These are phyloP conservation scores for Aspergillus sp. DNA, from an alignment of 2,329 filamentous ascomycete genomes.

Conservation along the genomic window DNA sequence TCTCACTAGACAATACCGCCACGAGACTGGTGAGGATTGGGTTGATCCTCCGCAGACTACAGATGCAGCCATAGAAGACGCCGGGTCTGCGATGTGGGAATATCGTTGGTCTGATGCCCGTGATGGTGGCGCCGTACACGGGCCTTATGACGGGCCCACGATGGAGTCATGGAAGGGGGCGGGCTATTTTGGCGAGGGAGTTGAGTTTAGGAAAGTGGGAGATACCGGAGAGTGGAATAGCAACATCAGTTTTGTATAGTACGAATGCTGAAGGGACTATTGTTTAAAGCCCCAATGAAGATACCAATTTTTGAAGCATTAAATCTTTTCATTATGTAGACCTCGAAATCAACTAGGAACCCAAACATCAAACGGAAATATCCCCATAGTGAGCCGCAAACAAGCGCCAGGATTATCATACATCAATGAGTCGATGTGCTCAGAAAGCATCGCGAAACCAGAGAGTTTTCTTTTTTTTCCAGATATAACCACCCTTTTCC, in stretches of 20 bases:
- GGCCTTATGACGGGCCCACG: slow-evolving; percentile 78
- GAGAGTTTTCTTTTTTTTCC: slow-evolving; percentile 7
- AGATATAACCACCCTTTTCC: not conserved
- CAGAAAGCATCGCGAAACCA: slow-evolving; percentile 20
- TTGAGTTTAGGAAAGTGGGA: slow-evolving; percentile 69
- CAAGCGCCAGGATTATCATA: slow-evolving; percentile 41
- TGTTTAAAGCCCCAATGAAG: slow-evolving; percentile 11
- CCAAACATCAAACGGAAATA: slow-evolving; percentile 19
- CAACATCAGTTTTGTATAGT: slow-evolving; percentile 53
- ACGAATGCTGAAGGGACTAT: not conserved
- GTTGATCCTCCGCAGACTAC: slow-evolving; percentile 46
- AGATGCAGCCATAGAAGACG: slow-evolving; percentile 29
- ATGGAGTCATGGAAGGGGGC: slow-evolving; percentile 92
- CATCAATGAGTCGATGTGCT: slow-evolving; percentile 35
- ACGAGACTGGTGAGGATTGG: slow-evolving; percentile 88
- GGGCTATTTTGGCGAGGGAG: slow-evolving; percentile 85
- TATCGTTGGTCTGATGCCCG: slow-evolving; percentile 89
- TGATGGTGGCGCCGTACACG: slow-evolving; percentile 75
- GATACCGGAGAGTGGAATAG: slow-evolving; percentile 57
- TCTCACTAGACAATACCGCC: slow-evolving; percentile 76
- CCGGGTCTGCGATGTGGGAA: slow-evolving; percentile 67
- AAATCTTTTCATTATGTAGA: slow-evolving; percentile 22
- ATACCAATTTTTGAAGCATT: slow-evolving; percentile 13
- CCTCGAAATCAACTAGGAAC: slow-evolving; percentile 24
- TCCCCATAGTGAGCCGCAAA: slow-evolving; percentile 27